phyloP scores from a whole-genome alignment of 192 early-diverging fungal genomes.

The Paraglomus occultum region DNA sequence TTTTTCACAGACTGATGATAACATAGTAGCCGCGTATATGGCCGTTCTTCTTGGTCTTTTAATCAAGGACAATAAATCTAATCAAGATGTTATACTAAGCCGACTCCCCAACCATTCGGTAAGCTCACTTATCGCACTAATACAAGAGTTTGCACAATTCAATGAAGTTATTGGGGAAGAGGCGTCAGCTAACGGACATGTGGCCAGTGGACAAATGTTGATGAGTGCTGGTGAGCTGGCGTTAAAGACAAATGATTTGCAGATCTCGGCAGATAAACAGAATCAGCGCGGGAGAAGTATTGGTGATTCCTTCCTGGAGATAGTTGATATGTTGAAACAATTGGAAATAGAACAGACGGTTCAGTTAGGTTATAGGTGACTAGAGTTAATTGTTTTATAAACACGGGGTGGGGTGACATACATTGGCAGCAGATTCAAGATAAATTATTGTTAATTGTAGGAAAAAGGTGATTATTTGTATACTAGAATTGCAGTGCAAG shows the following conservation, averaged over 20 bases:
- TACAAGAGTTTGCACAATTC: constrained; percentile 24
- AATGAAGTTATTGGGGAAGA: constrained; percentile 24
- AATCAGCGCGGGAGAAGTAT: not conserved
- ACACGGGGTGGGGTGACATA: too few relatives aligned
- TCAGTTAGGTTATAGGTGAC: too few relatives aligned
- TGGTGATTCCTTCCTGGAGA: constrained; percentile 24
- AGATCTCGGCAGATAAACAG: not conserved
- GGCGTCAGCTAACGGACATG: constrained; percentile 5
- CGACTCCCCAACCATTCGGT: constrained; percentile 19
- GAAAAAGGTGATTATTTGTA: too few relatives aligned
- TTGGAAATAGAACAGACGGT: not conserved
- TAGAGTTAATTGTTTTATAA: too few relatives aligned
- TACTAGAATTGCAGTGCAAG: too few relatives aligned
- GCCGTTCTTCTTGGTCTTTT: constrained; percentile 22
- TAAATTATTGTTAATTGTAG: too few relatives aligned
- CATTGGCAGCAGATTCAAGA: too few relatives aligned
- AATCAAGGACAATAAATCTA: constrained; percentile 18
- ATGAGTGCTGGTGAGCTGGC: not conserved
- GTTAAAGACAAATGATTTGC: not conserved
- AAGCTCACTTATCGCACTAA: constrained; percentile 10
- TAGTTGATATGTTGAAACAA: constrained; percentile 8
- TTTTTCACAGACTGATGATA: constrained; percentile 14
- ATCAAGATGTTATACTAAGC: constrained; percentile 19
- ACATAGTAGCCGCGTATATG: constrained; percentile 19
- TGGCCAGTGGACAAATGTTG: not conserved